A percentile compares a stretch with the other conserved stretches of the same genome.
phyloP scores from a whole-genome alignment of 2,329 filamentous ascomycete species.

The Fusarium liriodendri region DNA sequence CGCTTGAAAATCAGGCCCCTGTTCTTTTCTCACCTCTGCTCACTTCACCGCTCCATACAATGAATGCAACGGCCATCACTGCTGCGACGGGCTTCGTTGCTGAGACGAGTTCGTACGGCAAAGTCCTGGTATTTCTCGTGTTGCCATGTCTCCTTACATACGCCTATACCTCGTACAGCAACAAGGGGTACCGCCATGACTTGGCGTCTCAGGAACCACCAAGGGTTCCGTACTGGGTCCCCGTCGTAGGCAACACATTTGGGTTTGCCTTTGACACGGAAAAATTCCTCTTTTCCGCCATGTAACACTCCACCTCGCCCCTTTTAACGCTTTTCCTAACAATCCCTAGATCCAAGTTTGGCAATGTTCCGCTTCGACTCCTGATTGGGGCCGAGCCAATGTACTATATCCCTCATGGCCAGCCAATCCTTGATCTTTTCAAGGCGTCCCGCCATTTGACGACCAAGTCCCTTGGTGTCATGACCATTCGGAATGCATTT shows the following conservation, averaged over 20 bases:
- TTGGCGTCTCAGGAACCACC: slow-evolving; percentile 10
- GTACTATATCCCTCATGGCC: slow-evolving; percentile 35
- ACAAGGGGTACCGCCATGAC: slow-evolving; percentile 6
- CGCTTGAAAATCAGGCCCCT: background rate
- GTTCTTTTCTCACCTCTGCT: background rate
- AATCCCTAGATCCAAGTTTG: slow-evolving; percentile 26
- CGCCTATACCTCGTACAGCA: slow-evolving; percentile 5
- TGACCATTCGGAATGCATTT: slow-evolving; percentile 33
- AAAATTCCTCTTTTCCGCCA: slow-evolving; percentile 16
- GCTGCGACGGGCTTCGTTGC: background rate
- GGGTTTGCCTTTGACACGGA: slow-evolving; percentile 32
- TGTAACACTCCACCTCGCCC: background rate
- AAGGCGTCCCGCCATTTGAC: slow-evolving; percentile 27
- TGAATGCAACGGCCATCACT: slow-evolving; percentile 4
- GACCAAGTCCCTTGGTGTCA: slow-evolving; percentile 22
- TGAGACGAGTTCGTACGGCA: background rate
- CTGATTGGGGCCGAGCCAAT: slow-evolving; percentile 27
- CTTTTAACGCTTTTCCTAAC: background rate
- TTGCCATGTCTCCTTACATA: slow-evolving; percentile 23
- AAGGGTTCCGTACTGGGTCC: slow-evolving; percentile 31
- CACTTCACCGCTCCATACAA: slow-evolving; percentile 1
- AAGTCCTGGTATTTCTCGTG: background rate
- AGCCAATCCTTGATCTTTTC: slow-evolving; percentile 23
- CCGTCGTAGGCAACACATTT: slow-evolving; percentile 23
- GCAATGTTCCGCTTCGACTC: slow-evolving; percentile 27